A percentile compares a stretch with the other conserved stretches of the same genome.
These are phyloP conservation scores for Suillus discolor DNA, from an alignment of 768 basidiomycete species.

Conservation along the genomic window DNA sequence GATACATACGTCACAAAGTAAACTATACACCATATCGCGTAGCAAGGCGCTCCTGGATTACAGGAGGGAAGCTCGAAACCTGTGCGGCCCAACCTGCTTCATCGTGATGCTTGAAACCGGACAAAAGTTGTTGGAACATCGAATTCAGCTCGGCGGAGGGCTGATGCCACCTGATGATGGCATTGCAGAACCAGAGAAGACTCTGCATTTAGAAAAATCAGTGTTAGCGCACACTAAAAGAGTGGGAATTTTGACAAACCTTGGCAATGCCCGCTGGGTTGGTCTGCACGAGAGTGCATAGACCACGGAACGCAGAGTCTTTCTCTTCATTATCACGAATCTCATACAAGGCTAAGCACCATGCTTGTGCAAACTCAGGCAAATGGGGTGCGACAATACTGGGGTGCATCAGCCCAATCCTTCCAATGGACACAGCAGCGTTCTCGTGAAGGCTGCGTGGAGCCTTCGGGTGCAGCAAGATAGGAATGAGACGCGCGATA, in stretches of 20 bases:
- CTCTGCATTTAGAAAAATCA: slow-evolving; percentile 52
- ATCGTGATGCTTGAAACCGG: slow-evolving; percentile 89
- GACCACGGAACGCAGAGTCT: slow-evolving; percentile 96
- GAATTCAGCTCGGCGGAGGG: slow-evolving; percentile 89
- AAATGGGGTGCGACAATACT: slow-evolving; percentile 85
- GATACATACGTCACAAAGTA: slow-evolving; percentile 13
- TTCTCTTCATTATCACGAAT: slow-evolving; percentile 99
- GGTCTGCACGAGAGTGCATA: slow-evolving; percentile 93
- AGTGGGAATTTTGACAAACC: slow-evolving; percentile 47
- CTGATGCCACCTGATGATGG: slow-evolving; percentile 92
- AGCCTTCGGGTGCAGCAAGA: slow-evolving; percentile 89
- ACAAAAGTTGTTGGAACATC: slow-evolving; percentile 91
- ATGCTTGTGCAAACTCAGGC: slow-evolving; percentile 88
- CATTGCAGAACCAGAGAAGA: slow-evolving; percentile 97
- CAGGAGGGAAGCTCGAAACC: slow-evolving; percentile 81
- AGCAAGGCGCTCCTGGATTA: slow-evolving; percentile 85
- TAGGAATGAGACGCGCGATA: slow-evolving; percentile 88
- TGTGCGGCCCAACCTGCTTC: slow-evolving; percentile 85
- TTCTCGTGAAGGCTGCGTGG: slow-evolving; percentile 96
- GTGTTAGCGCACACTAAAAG: not conserved
- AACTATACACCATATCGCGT: slow-evolving; percentile 83
- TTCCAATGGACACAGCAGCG: slow-evolving; percentile 96
- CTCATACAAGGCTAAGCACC: slow-evolving; percentile 97
- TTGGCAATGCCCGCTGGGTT: slow-evolving; percentile 95
- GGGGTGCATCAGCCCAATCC: slow-evolving; percentile 94